Evolutionary conservation across 805 yeast genomes (phyloP).

Genomic region (Lipomyces mesembrius): DNA sequence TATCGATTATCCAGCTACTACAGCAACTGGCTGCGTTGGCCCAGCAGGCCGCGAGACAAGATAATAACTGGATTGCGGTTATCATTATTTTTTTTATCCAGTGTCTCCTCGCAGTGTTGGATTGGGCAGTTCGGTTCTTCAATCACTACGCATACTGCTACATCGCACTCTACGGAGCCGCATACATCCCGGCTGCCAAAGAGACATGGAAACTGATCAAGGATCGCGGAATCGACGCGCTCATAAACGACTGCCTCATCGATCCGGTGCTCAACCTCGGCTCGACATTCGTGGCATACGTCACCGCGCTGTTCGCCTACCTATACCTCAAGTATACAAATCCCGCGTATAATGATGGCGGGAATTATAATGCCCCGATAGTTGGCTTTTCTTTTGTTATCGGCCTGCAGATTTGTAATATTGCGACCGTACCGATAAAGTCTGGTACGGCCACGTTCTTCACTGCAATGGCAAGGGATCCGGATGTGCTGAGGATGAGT

Average conservation of each 20-base stretch:
- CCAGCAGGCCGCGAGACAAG: conserved; percentile 58
- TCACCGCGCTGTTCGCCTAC: conserved; percentile 65
- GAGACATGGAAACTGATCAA: conserved; percentile 80
- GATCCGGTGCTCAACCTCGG: conserved; percentile 80
- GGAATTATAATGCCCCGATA: conserved; percentile 69
- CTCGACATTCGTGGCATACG: conserved; percentile 70
- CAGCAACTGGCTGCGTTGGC: conserved; percentile 59
- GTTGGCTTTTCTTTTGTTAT: conserved; percentile 75
- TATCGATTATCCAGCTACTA: conserved; percentile 70
- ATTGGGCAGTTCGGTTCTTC: conserved; percentile 83
- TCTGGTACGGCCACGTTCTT: conserved; percentile 85
- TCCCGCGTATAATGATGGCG: conserved; percentile 65
- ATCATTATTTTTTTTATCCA: conserved; percentile 57
- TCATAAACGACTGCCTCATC: conserved; percentile 82
- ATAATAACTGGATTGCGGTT: conserved; percentile 59
- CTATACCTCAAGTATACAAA: conserved; percentile 68
- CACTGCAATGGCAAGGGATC: conserved; percentile 81
- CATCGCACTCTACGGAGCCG: conserved; percentile 83
- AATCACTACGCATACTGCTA: conserved; percentile 89
- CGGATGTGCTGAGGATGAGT: conserved; percentile 75
- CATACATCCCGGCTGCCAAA: conserved; percentile 73
- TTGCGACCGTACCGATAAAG: conserved; percentile 73
- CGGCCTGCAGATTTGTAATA: conserved; percentile 73
- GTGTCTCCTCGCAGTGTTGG: conserved; percentile 64
- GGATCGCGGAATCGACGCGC: conserved; percentile 80